Conservation (phyloP, 768 basidiomycete genomes). For the Suillus americanus region DNA sequence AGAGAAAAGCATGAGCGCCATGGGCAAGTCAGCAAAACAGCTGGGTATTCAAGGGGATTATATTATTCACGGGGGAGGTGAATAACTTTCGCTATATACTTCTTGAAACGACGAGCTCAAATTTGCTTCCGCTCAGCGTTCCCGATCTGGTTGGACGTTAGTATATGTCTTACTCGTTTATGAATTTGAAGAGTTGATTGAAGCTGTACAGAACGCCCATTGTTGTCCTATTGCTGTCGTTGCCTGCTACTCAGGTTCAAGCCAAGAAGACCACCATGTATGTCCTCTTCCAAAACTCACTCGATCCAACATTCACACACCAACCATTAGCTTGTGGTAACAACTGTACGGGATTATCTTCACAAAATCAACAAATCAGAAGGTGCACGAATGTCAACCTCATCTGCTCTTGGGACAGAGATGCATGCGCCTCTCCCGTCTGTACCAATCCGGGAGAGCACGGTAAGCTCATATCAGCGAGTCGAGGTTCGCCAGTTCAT, state of each 20-base stretch:
- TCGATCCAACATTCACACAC: neutral
- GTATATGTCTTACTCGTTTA: conserved; percentile 7
- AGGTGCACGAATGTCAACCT: conserved; percentile 21
- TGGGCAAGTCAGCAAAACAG: conserved; percentile 75
- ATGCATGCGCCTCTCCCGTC: conserved; percentile 30
- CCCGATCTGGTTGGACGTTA: conserved; percentile 82
- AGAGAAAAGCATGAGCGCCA: conserved; percentile 82
- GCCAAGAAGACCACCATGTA: conserved; percentile 77
- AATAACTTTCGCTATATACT: conserved; percentile 25
- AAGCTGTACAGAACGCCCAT: conserved; percentile 60
- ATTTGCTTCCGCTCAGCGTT: conserved; percentile 51
- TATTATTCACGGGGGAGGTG: conserved; percentile 76
- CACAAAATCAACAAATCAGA: conserved; percentile 46
- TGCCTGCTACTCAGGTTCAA: conserved; percentile 81
- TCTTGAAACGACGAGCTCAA: conserved; percentile 5
- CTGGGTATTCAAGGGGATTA: conserved; percentile 67
- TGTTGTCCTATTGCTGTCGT: conserved; percentile 80
- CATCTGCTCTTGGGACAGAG: conserved; percentile 28
- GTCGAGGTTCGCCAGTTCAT: conserved; percentile 25
- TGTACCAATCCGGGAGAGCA: conserved; percentile 27
- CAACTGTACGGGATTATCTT: conserved; percentile 67
- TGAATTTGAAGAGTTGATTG: conserved; percentile 5
- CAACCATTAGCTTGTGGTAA: conserved; percentile 54
- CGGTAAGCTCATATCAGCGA: conserved; percentile 26
- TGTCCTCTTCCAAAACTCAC: conserved; percentile 23